phyloP scores from a whole-genome alignment of 768 basidiomycete genomes.

The Auricularia auricula-judae region DNA sequence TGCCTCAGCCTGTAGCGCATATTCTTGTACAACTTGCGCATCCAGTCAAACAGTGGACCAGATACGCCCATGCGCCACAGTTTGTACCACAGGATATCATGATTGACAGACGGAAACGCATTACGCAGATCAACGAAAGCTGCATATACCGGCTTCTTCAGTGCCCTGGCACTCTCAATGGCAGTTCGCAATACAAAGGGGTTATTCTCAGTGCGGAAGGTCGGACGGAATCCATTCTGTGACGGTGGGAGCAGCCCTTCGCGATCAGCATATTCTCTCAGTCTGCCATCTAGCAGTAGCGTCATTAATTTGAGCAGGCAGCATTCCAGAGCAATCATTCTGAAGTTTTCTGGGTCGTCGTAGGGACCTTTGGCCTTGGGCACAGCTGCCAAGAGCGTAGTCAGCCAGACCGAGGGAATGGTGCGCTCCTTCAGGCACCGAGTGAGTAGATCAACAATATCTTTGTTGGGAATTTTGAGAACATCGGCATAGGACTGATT shows the following conservation, averaged over 20 bases:
- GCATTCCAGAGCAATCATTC: constrained; percentile 20
- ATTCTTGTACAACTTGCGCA: constrained; percentile 6
- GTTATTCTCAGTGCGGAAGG: constrained; percentile 21
- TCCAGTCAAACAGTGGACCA: constrained; percentile 10
- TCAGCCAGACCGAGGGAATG: not conserved
- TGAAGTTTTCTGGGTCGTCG: constrained; percentile 15
- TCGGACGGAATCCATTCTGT: constrained; percentile 21
- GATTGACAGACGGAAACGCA: constrained; percentile 25
- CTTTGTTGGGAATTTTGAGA: not conserved
- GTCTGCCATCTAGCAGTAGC: constrained; percentile 13
- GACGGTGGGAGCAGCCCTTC: constrained; percentile 14
- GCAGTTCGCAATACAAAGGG: constrained; percentile 12
- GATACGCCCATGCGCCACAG: constrained; percentile 12
- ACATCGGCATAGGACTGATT: not conserved
- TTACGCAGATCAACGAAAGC: constrained; percentile 19
- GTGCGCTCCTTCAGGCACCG: not conserved
- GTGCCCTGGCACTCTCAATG: constrained; percentile 10
- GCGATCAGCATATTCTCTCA: constrained; percentile 7
- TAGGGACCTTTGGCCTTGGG: not conserved
- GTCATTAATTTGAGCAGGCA: constrained; percentile 18
- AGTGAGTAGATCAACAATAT: not conserved
- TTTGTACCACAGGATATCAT: constrained; percentile 22
- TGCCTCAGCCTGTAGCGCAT: constrained; percentile 10
- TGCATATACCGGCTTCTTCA: constrained; percentile 10
- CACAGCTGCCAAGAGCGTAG: not conserved